Percentiles rank a stretch among this genome's conserved stretches.
phyloP scores from a whole-genome alignment of 1,284 basidiomycete species.

The Papiliotrema laurentii region DNA sequence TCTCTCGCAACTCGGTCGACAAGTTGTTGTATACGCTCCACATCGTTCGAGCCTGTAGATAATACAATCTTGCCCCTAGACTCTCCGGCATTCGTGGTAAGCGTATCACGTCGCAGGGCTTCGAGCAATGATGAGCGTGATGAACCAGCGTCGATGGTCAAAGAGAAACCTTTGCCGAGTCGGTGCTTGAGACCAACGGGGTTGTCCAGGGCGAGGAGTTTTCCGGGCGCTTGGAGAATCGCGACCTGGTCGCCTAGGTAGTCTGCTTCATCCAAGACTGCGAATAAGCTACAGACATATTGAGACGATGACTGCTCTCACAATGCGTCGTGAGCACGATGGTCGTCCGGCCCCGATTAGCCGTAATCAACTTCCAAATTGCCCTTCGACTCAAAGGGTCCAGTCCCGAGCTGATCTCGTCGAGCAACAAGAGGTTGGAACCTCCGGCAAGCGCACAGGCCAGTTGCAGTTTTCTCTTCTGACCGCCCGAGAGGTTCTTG shows the following conservation, averaged over 20 bases:
- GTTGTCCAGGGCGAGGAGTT: conserved; percentile 64
- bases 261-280: conserved; percentile 70
- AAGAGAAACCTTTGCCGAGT: conserved; percentile 67
- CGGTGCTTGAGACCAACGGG: conserved; percentile 67
- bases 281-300: conserved; percentile 5
- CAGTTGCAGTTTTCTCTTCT: conserved; percentile 74
- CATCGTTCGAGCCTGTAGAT: conserved; percentile 52
- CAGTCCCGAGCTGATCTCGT: conserved; percentile 69
- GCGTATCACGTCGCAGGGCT: neutral
- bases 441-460: conserved; percentile 69
- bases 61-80: conserved; percentile 17
- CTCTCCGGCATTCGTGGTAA: conserved; percentile 1
- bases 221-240: conserved; percentile 69
- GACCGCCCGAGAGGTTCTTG: conserved; percentile 65
- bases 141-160: conserved; percentile 33
- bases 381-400: conserved; percentile 72
- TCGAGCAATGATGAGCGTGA: neutral
- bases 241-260: conserved; percentile 70
- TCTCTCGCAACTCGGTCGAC: conserved; percentile 57
- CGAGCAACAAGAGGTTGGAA: conserved; percentile 62
- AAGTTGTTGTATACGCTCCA: conserved; percentile 55
- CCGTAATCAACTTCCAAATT: conserved; percentile 67
- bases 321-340: conserved; percentile 67
- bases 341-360: conserved; percentile 61
- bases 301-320: conserved; percentile 32